phyloP scores from a whole-genome alignment of 2,329 filamentous ascomycete genomes.

The Colletotrichum eleusines region DNA sequence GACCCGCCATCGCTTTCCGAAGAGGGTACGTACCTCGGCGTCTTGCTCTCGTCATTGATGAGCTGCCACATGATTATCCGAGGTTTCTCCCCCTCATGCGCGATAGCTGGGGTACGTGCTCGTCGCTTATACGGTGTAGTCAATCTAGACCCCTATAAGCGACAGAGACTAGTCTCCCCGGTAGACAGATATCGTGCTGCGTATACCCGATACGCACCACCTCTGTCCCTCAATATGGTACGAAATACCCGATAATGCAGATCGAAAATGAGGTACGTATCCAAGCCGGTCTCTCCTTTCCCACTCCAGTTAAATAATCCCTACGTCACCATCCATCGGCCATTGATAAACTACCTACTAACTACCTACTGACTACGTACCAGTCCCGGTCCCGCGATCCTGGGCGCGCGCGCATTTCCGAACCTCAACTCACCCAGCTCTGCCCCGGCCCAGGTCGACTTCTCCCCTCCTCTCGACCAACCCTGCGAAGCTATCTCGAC shows the following conservation, averaged over 20 bases:
- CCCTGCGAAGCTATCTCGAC: not conserved
- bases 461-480: not conserved
- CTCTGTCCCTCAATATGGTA: no score
- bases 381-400: constrained; percentile 29
- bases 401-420: constrained; percentile 11
- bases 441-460: not conserved
- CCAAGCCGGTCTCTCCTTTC: not conserved
- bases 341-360: no score
- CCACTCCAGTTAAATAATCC: constrained; percentile 1
- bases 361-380: not conserved
- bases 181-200: no score
- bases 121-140: no score
- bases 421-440: not conserved
- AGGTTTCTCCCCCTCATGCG: no score
- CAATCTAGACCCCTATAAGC: no score
- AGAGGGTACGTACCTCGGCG: not conserved
- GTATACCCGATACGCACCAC: no score
- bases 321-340: constrained; percentile 47
- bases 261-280: no score
- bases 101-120: no score
- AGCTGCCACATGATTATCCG: constrained; percentile 28
- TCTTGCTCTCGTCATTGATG: constrained; percentile 17
- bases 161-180: no score
- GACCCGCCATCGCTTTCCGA: constrained; percentile 31
- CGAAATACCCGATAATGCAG: no score